A percentile compares a stretch with the other conserved stretches of the same genome.
Evolutionary conservation across 1,284 basidiomycete genomes (phyloP).

Genomic region (Papiliotrema terrestris): DNA sequence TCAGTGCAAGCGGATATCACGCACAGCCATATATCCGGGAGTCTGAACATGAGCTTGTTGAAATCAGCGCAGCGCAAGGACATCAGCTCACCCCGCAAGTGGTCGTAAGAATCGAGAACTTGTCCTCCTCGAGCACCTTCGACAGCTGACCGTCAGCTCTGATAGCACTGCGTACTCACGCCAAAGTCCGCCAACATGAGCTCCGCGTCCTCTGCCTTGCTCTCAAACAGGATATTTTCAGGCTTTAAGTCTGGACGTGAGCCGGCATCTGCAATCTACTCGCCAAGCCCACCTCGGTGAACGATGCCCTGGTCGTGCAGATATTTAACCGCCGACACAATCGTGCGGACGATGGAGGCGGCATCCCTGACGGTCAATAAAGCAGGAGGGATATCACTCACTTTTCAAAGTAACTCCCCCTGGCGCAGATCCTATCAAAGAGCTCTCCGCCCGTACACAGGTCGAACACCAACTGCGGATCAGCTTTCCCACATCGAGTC

Average conservation of each 20-base stretch:
- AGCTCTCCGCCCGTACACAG: slow-evolving; percentile 97
- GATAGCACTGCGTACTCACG: slow-evolving; percentile 53
- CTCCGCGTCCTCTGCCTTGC: slow-evolving; percentile 83
- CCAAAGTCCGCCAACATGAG: slow-evolving; percentile 98
- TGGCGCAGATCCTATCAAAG: slow-evolving; percentile 96
- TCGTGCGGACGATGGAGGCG: slow-evolving; percentile 79
- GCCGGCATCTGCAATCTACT: neutral
- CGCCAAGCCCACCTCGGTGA: slow-evolving; percentile 66
- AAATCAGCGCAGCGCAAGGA: neutral
- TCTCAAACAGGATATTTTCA: slow-evolving; percentile 93
- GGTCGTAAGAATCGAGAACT: slow-evolving; percentile 83
- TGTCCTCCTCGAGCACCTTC: slow-evolving; percentile 83
- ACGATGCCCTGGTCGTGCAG: slow-evolving; percentile 91
- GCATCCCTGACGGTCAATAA: slow-evolving; percentile 65
- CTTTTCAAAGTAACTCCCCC: slow-evolving; percentile 95
- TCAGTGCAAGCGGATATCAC: neutral
- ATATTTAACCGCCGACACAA: slow-evolving; percentile 83
- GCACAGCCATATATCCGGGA: slow-evolving; percentile 73
- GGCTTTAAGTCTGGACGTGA: slow-evolving; percentile 76
- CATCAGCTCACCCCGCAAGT: slow-evolving; percentile 73
- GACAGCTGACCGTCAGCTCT: slow-evolving; percentile 35
- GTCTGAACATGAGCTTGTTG: slow-evolving; percentile 15
- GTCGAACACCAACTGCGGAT: slow-evolving; percentile 73
- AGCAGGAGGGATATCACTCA: slow-evolving; percentile 45
- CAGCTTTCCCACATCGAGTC: too few relatives aligned